Evolutionary conservation across 2,329 filamentous ascomycete species (phyloP).

Genomic region (Bisporella sp.): DNA sequence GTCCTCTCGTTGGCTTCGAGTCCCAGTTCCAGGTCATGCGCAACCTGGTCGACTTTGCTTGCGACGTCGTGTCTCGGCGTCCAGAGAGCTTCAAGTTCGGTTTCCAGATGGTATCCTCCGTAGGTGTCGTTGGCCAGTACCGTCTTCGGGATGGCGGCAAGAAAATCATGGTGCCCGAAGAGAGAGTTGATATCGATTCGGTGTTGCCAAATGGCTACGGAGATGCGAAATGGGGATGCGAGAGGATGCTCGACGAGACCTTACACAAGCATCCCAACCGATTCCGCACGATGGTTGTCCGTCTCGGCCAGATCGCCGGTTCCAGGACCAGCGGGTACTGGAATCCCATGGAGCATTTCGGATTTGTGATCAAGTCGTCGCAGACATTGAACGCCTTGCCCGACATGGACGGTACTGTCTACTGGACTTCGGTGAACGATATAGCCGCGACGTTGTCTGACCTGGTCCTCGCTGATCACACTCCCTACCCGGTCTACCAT

Average conservation of each 20-base stretch:
- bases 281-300: conserved; percentile 38
- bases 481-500: not conserved
- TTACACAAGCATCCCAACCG: conserved; percentile 33
- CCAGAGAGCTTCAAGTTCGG: conserved; percentile 12
- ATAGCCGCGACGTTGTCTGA: not conserved
- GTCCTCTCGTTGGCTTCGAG: conserved; percentile 33
- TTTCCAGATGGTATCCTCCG: conserved; percentile 38
- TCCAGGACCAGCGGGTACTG: conserved; percentile 42
- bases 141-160: conserved; percentile 19
- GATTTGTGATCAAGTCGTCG: conserved; percentile 42
- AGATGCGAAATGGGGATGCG: conserved; percentile 46
- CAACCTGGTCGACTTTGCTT: conserved; percentile 39
- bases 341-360: conserved; percentile 46
- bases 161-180: conserved; percentile 34
- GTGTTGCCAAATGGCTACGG: conserved; percentile 41
- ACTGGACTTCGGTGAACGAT: not conserved
- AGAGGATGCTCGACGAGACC: conserved; percentile 41
- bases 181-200: conserved; percentile 30
- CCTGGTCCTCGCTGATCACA: not conserved
- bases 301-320: conserved; percentile 47
- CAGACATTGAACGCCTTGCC: conserved; percentile 38
- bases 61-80: conserved; percentile 21
- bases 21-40: conserved; percentile 38
- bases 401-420: conserved; percentile 28
- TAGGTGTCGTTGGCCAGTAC: conserved; percentile 31